phyloP scores from a whole-genome alignment of 2,329 filamentous ascomycete species.

The Cordyceps cicadae region DNA sequence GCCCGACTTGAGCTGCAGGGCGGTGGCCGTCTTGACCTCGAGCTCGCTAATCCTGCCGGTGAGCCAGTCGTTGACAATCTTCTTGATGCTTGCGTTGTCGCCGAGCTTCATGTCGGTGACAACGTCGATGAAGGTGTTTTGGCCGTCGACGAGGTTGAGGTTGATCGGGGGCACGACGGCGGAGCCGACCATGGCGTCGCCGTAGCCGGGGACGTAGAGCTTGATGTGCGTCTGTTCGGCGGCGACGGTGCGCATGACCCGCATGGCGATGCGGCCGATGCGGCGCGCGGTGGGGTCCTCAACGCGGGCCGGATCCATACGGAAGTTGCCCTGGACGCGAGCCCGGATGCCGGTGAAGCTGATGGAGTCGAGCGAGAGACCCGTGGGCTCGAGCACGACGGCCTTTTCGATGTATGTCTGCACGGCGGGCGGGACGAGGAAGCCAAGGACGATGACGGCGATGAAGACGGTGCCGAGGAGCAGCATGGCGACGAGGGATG shows the following conservation, averaged over 20 bases:
- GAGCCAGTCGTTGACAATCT: slow-evolving; percentile 81
- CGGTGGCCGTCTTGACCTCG: slow-evolving; percentile 63
- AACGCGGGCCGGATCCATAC: slow-evolving; percentile 70
- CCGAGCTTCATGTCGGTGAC: slow-evolving; percentile 68
- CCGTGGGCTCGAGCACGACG: slow-evolving; percentile 71
- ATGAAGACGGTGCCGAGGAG: slow-evolving; percentile 56
- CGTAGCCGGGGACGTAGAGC: slow-evolving; percentile 77
- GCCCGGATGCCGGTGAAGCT: slow-evolving; percentile 70
- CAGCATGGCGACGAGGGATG: slow-evolving; percentile 65
- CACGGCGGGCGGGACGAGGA: slow-evolving; percentile 70
- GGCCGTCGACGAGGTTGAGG: slow-evolving; percentile 68
- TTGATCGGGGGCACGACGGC: slow-evolving; percentile 68
- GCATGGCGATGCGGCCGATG: slow-evolving; percentile 70
- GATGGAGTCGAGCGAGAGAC: slow-evolving; percentile 76
- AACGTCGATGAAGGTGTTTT: slow-evolving; percentile 71
- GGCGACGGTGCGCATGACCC: slow-evolving; percentile 69
- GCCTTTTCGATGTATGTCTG: slow-evolving; percentile 83
- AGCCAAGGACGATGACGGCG: slow-evolving; percentile 66
- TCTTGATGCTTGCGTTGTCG: slow-evolving; percentile 66
- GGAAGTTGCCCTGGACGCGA: slow-evolving; percentile 73
- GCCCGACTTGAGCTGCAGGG: slow-evolving; percentile 69
- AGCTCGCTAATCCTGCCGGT: slow-evolving; percentile 66
- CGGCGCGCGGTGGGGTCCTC: slow-evolving; percentile 61
- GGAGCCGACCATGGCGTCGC: slow-evolving; percentile 66
- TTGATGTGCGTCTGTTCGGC: slow-evolving; percentile 63